A percentile compares a stretch with the other conserved stretches of the same genome.
These are phyloP conservation scores for Alternaria alternata DNA, from an alignment of 2,329 filamentous ascomycete genomes.

Conservation along the genomic window DNA sequence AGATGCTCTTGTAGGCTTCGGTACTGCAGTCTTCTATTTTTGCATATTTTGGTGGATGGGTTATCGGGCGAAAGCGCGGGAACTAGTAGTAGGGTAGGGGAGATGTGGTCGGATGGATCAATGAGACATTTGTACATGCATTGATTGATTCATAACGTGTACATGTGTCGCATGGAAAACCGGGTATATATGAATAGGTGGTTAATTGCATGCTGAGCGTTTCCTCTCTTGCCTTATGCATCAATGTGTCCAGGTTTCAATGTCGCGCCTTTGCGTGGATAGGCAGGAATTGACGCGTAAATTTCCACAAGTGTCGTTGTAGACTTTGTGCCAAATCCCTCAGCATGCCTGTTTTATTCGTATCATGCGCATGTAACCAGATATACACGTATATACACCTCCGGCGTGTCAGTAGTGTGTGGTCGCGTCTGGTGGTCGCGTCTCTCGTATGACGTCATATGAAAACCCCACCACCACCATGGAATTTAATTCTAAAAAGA, in stretches of 20 bases:
- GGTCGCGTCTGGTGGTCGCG: not conserved
- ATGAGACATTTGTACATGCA: conserved; percentile 12
- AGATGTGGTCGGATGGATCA: not conserved
- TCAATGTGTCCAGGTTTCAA: not conserved
- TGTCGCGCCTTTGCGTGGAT: not conserved
- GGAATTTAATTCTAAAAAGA: not conserved
- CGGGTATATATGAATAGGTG: conserved; percentile 10
- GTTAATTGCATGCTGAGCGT: conserved; percentile 14
- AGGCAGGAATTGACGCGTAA: not conserved
- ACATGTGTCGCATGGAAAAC: not conserved
- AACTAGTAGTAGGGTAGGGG: not conserved
- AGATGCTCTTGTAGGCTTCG: conserved; percentile 73
- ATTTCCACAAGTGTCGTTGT: not conserved
- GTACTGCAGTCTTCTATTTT: not conserved
- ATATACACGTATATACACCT: not conserved
- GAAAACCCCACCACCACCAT: not conserved
- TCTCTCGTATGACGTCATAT: not conserved
- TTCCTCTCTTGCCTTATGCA: not conserved
- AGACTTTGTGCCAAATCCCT: too few species aligned
- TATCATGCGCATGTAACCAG: not conserved
- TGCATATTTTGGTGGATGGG: not conserved
- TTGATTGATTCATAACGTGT: conserved; percentile 1
- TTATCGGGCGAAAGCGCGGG: not conserved
- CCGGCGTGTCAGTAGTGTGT: not conserved
- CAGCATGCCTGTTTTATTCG: not conserved